phyloP scores from a whole-genome alignment of 2,329 filamentous ascomycete genomes.

The Colletotrichum abscissum region DNA sequence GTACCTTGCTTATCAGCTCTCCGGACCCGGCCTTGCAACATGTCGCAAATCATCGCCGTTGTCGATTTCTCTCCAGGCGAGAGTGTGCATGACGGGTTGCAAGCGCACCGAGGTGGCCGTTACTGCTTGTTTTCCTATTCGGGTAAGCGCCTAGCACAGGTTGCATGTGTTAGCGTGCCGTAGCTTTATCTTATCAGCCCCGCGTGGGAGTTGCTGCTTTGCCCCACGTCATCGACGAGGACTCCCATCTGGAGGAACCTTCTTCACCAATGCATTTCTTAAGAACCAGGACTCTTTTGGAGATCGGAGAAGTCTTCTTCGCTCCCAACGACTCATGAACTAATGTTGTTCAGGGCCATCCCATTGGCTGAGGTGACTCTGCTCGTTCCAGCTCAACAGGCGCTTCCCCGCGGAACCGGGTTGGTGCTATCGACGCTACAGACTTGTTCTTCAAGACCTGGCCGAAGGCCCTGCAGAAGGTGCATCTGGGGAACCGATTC shows the following conservation, averaged over 20 bases:
- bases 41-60: background rate
- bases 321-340: constrained; percentile 22
- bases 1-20: constrained; percentile 1
- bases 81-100: constrained; percentile 9
- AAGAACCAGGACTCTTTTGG: background rate
- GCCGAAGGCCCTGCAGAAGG: constrained; percentile 28
- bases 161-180: constrained; percentile 31
- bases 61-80: background rate
- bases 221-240: constrained; percentile 29
- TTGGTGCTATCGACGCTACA: constrained; percentile 14
- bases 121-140: constrained; percentile 34
- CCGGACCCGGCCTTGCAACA: background rate
- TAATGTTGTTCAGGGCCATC: background rate
- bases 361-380: constrained; percentile 4
- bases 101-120: constrained; percentile 21
- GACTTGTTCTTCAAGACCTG: constrained; percentile 12
- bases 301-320: background rate
- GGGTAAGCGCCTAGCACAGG: constrained; percentile 33
- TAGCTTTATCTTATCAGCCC: constrained; percentile 36
- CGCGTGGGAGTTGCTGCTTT: constrained; percentile 11
- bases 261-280: constrained; percentile 22
- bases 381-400: background rate
- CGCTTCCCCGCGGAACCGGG: constrained; percentile 24
- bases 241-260: background rate
- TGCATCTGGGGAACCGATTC: constrained; percentile 32